phyloP scores from a whole-genome alignment of 2,329 filamentous ascomycete species.

The Plectosphaerella sp. region DNA sequence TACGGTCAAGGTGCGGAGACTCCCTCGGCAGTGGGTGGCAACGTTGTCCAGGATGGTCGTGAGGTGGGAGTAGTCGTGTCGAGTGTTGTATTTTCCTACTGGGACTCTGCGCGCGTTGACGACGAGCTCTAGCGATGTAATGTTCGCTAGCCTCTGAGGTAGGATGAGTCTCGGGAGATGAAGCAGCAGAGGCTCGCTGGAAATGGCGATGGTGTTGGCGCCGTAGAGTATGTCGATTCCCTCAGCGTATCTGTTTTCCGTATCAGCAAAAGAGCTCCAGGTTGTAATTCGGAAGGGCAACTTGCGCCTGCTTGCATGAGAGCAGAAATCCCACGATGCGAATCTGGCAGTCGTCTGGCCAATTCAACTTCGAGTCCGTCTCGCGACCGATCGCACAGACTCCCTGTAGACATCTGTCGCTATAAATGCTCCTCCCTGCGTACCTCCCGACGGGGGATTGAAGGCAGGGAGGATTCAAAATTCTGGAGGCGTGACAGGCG shows the following conservation, averaged over 20 bases:
- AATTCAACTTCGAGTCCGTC: not conserved
- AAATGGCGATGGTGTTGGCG: constrained; percentile 20
- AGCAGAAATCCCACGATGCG: constrained; percentile 23
- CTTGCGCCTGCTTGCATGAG: constrained; percentile 17
- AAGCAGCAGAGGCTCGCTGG: constrained; percentile 9
- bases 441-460: too few relatives aligned
- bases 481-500: not conserved
- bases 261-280: not conserved
- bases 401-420: not conserved
- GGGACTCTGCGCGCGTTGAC: not conserved
- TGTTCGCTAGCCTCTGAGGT: constrained; percentile 6
- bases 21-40: not conserved
- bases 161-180: constrained; percentile 11
- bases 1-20: not conserved
- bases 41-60: not conserved
- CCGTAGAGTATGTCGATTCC: constrained; percentile 19
- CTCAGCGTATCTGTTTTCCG: constrained; percentile 15
- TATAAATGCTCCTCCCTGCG: not conserved
- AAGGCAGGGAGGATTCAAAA: too few relatives aligned
- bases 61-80: not conserved
- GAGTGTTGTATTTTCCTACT: not conserved
- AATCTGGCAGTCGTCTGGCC: constrained; percentile 12
- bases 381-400: not conserved
- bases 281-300: constrained; percentile 2
- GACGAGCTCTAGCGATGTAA: constrained; percentile 13